Conservation (phyloP, 2,329 filamentous ascomycete genomes). For the Monosporascus sp. region DNA sequence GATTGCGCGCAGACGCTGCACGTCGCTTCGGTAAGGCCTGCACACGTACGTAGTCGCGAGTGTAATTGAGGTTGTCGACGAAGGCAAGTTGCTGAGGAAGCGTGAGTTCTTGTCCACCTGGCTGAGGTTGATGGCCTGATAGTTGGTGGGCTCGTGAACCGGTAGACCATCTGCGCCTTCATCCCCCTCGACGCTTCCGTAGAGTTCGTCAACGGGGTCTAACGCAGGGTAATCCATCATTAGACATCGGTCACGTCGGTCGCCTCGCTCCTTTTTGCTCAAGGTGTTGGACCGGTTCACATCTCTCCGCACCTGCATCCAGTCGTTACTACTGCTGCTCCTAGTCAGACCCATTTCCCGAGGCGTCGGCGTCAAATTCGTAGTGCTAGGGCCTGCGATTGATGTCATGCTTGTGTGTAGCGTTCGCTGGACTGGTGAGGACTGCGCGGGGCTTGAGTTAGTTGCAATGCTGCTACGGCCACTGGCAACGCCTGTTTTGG, state of each 20-base stretch:
- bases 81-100: slow-evolving; percentile 78
- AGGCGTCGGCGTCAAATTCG: slow-evolving; percentile 41
- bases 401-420: slow-evolving; percentile 32
- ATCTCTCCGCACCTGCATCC: slow-evolving; percentile 96
- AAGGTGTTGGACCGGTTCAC: slow-evolving; percentile 93
- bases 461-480: slow-evolving; percentile 79
- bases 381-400: slow-evolving; percentile 41
- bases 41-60: slow-evolving; percentile 90
- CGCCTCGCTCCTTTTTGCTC: slow-evolving; percentile 78
- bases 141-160: slow-evolving; percentile 77
- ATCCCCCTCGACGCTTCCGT: slow-evolving; percentile 80
- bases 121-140: slow-evolving; percentile 69
- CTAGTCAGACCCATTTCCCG: slow-evolving; percentile 64
- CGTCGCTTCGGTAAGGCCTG: slow-evolving; percentile 87
- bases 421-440: slow-evolving; percentile 38
- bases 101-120: slow-evolving; percentile 95
- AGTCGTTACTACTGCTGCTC: slow-evolving; percentile 61
- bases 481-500: slow-evolving; percentile 88
- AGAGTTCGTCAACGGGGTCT: slow-evolving; percentile 83
- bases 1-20: slow-evolving; percentile 86
- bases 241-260: slow-evolving; percentile 82
- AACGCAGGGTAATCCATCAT: slow-evolving; percentile 90
- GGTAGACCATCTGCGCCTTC: slow-evolving; percentile 81
- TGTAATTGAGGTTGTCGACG: slow-evolving; percentile 73
- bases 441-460: slow-evolving; percentile 38